phyloP scores from a whole-genome alignment of 495 filamentous ascomycete species.

The Choiromyces venosus region DNA sequence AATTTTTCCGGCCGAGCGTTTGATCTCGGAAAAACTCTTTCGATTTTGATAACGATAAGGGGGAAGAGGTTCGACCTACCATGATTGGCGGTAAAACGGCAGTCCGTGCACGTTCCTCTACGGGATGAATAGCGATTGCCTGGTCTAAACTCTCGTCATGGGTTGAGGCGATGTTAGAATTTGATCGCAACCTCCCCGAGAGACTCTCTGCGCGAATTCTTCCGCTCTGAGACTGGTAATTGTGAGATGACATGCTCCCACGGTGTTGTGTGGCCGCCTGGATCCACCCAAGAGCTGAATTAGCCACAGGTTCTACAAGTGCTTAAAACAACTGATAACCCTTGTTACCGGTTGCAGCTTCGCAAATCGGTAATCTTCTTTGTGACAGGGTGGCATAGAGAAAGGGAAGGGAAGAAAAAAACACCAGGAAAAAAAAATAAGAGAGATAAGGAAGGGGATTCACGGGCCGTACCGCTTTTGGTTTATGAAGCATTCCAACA shows the following conservation, averaged over 20 bases:
- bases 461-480: conserved; percentile 60
- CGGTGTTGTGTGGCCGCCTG: conserved; percentile 54
- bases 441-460: conserved; percentile 5
- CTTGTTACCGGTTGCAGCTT: conserved; percentile 8
- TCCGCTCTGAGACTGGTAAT: conserved; percentile 47
- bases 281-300: conserved; percentile 40
- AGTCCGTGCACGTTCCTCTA: conserved; percentile 71
- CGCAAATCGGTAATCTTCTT: neutral
- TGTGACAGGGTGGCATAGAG: neutral
- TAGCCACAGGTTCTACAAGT: conserved; percentile 5
- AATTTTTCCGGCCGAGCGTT: conserved; percentile 15
- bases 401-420: conserved; percentile 3
- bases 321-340: neutral
- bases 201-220: conserved; percentile 34
- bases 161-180: conserved; percentile 56
- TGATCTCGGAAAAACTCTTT: conserved; percentile 25
- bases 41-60: conserved; percentile 30
- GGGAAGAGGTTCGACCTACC: conserved; percentile 48
- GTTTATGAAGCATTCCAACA: conserved; percentile 89
- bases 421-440: conserved; percentile 3
- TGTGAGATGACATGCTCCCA: conserved; percentile 56
- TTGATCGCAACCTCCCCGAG: conserved; percentile 57
- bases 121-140: conserved; percentile 60
- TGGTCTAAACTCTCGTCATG: conserved; percentile 46
- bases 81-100: conserved; percentile 91